These are phyloP conservation scores for Brassica juncea DNA, from an alignment of 345 rosid genomes.

Conservation along the genomic window DNA sequence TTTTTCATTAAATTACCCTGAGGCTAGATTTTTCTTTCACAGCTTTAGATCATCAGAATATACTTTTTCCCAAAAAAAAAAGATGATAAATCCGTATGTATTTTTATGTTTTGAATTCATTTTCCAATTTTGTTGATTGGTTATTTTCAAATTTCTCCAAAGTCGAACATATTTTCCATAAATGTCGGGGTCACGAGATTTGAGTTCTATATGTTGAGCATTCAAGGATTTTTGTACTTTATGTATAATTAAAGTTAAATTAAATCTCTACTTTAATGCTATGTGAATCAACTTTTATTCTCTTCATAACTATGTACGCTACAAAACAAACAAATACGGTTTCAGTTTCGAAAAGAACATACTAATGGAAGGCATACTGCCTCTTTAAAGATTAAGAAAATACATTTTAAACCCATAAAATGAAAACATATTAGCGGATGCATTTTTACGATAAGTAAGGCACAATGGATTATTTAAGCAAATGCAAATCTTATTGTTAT, in stretches of 20 bases:
- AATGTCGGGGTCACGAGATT: slow-evolving; percentile 28
- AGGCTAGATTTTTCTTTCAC: background rate
- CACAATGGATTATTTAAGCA: background rate
- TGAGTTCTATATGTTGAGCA: slow-evolving; percentile 6
- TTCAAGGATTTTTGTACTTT: slow-evolving; percentile 15
- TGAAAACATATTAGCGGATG: background rate
- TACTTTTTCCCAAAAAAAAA: background rate
- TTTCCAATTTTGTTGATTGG: background rate
- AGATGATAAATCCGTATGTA: background rate
- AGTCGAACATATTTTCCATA: background rate
- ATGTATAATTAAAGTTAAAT: slow-evolving; percentile 2
- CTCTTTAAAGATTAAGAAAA: background rate
- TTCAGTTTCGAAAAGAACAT: background rate
- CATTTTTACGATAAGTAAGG: background rate
- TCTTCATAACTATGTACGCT: background rate
- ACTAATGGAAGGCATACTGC: background rate
- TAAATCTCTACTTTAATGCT: slow-evolving; percentile 4
- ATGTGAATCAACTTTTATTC: background rate
- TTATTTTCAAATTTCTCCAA: background rate
- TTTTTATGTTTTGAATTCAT: background rate
- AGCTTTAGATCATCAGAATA: background rate
- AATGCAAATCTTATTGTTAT: background rate
- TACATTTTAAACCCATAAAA: background rate
- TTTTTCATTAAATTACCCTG: background rate
- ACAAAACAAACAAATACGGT: background rate